Base-by-base conservation (phyloP, 1,284 basidiomycete genomes). In the Veloboletus limbatus region DNA sequence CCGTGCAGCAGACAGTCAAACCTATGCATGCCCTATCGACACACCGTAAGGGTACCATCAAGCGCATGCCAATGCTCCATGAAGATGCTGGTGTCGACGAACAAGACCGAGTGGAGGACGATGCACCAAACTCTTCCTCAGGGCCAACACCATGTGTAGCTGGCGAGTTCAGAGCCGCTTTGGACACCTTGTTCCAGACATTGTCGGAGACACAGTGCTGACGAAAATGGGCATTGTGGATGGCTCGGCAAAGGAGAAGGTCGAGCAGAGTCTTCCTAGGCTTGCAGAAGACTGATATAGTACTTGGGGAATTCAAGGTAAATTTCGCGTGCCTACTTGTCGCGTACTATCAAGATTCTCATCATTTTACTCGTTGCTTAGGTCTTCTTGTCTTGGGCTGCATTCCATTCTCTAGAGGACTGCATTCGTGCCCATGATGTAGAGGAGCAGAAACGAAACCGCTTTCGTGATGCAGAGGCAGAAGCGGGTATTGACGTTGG, bases 11-110 rank as follows among this genome's bases (percentile, higher is more conserved):
- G 65, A 84, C 86, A 8, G 84, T 96, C 52, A 92, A 92, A 63
- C 95, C 93, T 0, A 92, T 96, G 83, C 82, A 93, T 11, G 83
- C 90, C 0, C 96, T 93, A 0, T 97, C 92, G 0, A 94, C 85
- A 0, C 75, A 89, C 24, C 77, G 91, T 40, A 93, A 92, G 66
- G 79, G 77, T 36, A 83, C 84, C 0, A 65, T 87, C 48, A 81
- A 78, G 58, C 74, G 82, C 18, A 78, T 82, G 67, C 72, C 79
- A 1, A 76, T 79, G 0, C 65, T 88, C 14, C 74, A 74, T 8
- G 84, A 89, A 51, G 73, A 70, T 44, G 60, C 18, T n/a, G 62
- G 55, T 55, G 68, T 58, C 21, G 75, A 79, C 18, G 74, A 77
- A 38, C 78, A 77, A 18, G 78, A 78, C 17, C 73, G 74, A 24